Conservation (phyloP, 345 rosid genomes). For the Dovyalis caffra region DNA sequence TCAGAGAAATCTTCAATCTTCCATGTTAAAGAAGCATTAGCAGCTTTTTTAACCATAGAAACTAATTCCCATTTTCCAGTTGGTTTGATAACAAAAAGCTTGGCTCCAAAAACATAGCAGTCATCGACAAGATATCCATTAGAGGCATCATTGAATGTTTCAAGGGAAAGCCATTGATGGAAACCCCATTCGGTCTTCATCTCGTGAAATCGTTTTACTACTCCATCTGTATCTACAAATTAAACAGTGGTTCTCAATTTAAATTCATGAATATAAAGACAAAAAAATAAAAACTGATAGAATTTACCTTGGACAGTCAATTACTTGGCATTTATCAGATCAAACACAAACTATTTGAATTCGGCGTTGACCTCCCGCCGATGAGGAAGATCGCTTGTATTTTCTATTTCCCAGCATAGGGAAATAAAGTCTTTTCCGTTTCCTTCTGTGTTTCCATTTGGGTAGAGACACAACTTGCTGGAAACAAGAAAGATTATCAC, state of each 20-base stretch:
- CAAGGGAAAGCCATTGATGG: not conserved
- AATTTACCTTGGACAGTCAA: not conserved
- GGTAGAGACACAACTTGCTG: constrained; percentile 38
- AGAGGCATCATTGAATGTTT: not conserved
- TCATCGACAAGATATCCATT: constrained; percentile 4
- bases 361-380: not conserved
- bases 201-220: not conserved
- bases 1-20: not conserved
- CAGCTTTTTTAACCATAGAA: not conserved
- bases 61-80: not conserved
- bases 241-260: too few species aligned
- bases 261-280: too few species aligned
- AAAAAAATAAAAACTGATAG: too few species aligned
- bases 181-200: not conserved
- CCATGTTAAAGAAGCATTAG: not conserved
- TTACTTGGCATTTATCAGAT: not conserved
- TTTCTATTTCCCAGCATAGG: constrained; percentile 17
- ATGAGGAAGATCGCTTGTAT: not conserved
- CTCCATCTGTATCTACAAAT: not conserved
- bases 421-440: constrained; percentile 30
- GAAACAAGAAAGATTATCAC: not conserved
- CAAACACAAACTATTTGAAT: not conserved
- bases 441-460: constrained; percentile 29
- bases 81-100: not conserved
- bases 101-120: not conserved